Conservation (phyloP, 345 rosid genomes). For the Boechera divaricarpa region DNA sequence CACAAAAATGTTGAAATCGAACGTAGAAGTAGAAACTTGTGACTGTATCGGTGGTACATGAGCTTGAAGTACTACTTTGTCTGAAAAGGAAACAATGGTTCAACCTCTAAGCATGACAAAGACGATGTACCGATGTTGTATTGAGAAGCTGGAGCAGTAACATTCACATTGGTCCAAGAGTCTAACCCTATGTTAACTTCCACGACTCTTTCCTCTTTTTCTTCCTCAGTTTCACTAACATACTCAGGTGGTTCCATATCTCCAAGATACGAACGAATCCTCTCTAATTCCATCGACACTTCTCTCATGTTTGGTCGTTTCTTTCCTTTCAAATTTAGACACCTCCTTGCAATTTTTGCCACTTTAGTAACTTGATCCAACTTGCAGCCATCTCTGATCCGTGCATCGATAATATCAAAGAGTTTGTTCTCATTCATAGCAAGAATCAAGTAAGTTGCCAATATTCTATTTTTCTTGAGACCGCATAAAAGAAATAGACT, state of each 20-base stretch:
- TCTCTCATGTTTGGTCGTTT: too few species aligned
- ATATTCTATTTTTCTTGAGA: too few species aligned
- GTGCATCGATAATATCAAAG: too few species aligned
- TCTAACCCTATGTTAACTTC: not conserved
- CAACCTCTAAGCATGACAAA: not conserved
- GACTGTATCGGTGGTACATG: not conserved
- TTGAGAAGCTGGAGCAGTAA: slow-evolving; percentile 13
- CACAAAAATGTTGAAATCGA: too few species aligned
- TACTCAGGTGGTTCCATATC: not conserved
- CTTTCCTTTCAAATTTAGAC: too few species aligned
- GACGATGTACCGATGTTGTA: not conserved
- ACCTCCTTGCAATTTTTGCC: too few species aligned
- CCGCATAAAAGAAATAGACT: too few species aligned
- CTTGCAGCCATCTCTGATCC: too few species aligned
- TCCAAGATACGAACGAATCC: not conserved
- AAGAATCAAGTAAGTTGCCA: too few species aligned
- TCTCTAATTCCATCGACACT: not conserved
- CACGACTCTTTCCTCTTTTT: not conserved
- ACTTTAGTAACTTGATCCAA: too few species aligned
- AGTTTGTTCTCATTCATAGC: too few species aligned
- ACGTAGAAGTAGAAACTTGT: not conserved
- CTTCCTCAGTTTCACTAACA: not conserved
- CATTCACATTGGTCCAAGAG: not conserved
- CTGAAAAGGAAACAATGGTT: slow-evolving; percentile 17
- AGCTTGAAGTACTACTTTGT: not conserved